Evolutionary conservation across 768 basidiomycete species (phyloP).

Genomic region (Polyporus arcularius): DNA sequence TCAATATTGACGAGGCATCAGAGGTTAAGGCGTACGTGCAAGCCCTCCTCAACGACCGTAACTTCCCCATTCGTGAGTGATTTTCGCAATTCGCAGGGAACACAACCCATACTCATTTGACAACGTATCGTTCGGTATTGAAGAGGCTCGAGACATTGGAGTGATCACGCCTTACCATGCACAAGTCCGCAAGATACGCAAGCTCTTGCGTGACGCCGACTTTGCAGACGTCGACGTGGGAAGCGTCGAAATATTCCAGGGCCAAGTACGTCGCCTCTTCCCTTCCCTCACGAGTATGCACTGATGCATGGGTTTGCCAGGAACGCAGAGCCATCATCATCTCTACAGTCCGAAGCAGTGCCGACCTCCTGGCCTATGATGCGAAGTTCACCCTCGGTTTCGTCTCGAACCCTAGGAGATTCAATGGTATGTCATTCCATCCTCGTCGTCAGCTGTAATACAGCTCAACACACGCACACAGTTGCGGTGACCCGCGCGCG

Average conservation of each 20-base stretch:
- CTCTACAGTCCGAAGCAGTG: constrained; percentile 38
- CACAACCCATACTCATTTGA: not conserved
- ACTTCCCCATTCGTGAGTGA: constrained; percentile 29
- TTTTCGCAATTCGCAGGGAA: too few relatives aligned
- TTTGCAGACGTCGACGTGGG: constrained; percentile 33
- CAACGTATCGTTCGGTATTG: not conserved
- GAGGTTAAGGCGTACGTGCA: constrained; percentile 37
- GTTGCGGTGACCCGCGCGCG: constrained; percentile 69
- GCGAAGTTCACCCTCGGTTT: constrained; percentile 34
- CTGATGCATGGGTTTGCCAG: constrained; percentile 17
- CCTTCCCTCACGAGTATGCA: too few relatives aligned
- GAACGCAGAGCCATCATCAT: constrained; percentile 41
- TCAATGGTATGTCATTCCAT: constrained; percentile 46
- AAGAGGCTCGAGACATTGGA: constrained; percentile 36
- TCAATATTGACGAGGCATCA: constrained; percentile 40
- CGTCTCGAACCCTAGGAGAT: constrained; percentile 32
- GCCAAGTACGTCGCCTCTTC: constrained; percentile 32
- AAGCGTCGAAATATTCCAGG: constrained; percentile 44
- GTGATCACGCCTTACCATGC: constrained; percentile 43
- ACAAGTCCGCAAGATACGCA: constrained; percentile 35
- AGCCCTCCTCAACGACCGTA: constrained; percentile 25
- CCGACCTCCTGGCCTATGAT: constrained; percentile 28
- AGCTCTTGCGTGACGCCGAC: constrained; percentile 20
- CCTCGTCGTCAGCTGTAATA: not conserved
- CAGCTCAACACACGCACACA: constrained; percentile 50